Evolutionary conservation across 805 yeast genomes (phyloP), one percentile per base, ranked within the genome.

Genomic region (Henningerozyma blattae): DNA sequence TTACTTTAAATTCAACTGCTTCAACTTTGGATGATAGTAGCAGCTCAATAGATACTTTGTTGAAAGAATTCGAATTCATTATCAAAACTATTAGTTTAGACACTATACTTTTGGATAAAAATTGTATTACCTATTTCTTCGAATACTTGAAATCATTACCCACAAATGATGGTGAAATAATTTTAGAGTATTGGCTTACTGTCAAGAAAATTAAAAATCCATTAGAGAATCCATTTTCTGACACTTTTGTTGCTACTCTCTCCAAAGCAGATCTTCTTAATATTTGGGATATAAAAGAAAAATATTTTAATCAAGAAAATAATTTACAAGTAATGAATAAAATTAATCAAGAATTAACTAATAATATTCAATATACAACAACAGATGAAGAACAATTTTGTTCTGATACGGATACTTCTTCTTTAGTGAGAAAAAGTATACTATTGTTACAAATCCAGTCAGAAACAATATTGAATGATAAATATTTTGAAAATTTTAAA

Each of bases 171-270:
- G 48, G 47, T 3, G 15, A 28, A 4, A 33, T 42, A 4, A 48
- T 75, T 19, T 47, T 84, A 4, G 76, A 75, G 29, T 75, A 73
- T 39, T 81, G 86, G 84, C 50, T 69, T 4, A 67, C 71, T 2
- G 77, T 84, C 3, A 80, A 83, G 39, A 63, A 69, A 0, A 66
- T 83, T 26, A 72, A 75, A 44, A 80, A 80, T 32, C 94, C 95
- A 0, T 53, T 86, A 14, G 80, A 70, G 37, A 61, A 61, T 41
- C 53, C 61, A 3, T 43, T 36, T n/a, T 43, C 46, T 20, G 54
- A 54, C 3, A 61, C 56, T 12, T 45, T 46, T 24, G 47, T 50
- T 10, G 52, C 51, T 12, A 46, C 37, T 1, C 27, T 30, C 17
- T 34, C 45, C 2, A 34, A 37, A 1, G 40, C 48, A 4, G 58